Conservation (phyloP, 768 basidiomycete genomes). For the Melanogaster broomeanus region DNA sequence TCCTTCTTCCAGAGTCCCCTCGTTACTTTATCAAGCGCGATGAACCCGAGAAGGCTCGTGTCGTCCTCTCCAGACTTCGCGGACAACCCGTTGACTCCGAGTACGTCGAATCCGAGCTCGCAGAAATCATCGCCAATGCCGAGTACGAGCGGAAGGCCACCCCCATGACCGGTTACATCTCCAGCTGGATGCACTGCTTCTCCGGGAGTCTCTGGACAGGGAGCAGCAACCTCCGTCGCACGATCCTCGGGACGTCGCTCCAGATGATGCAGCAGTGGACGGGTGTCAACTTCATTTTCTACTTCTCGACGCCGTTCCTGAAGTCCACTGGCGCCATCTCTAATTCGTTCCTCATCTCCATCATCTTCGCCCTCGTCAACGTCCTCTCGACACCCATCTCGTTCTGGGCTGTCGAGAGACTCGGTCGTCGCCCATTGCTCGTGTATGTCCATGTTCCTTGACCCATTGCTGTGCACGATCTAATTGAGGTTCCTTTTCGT, state of each 20-base stretch:
- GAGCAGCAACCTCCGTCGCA: slow-evolving; percentile 61
- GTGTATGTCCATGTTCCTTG: slow-evolving; percentile 15
- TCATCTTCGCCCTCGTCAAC: slow-evolving; percentile 77
- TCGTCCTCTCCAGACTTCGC: slow-evolving; percentile 62
- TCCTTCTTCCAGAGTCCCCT: slow-evolving; percentile 76
- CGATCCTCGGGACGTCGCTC: slow-evolving; percentile 78
- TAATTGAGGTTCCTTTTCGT: not conserved
- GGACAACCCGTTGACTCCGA: slow-evolving; percentile 47
- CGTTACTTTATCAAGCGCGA: slow-evolving; percentile 77
- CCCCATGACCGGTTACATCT: slow-evolving; percentile 60
- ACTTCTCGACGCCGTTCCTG: slow-evolving; percentile 73
- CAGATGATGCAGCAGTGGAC: slow-evolving; percentile 83
- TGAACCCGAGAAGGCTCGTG: slow-evolving; percentile 54
- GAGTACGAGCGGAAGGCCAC: slow-evolving; percentile 59
- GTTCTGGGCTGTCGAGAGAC: slow-evolving; percentile 78
- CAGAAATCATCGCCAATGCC: slow-evolving; percentile 60
- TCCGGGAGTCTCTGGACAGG: slow-evolving; percentile 45
- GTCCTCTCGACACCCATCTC: slow-evolving; percentile 78
- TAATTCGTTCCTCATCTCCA: slow-evolving; percentile 53
- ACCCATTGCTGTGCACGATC: not conserved
- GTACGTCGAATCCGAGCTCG: slow-evolving; percentile 55
- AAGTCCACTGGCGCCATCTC: slow-evolving; percentile 51
- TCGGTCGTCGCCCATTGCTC: slow-evolving; percentile 75
- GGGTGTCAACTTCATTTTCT: slow-evolving; percentile 78
- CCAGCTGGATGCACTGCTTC: slow-evolving; percentile 53